Percentiles rank a stretch among this genome's conserved stretches.
Conservation (phyloP, 139 green algal species). For the Eudorina sp. region DNA sequence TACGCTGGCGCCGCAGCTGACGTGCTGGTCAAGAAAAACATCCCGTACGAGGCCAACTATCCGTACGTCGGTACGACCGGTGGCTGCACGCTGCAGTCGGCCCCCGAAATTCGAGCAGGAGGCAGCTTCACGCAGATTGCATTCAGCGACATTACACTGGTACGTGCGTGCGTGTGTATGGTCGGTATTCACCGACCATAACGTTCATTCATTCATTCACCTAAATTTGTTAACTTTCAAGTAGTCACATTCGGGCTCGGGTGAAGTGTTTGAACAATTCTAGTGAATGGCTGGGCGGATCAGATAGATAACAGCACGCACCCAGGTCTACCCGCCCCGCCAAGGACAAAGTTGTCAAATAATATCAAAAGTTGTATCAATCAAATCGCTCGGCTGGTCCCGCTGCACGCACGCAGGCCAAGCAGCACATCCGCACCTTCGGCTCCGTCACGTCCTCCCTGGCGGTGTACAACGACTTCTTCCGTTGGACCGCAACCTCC, state of each 20-base stretch:
- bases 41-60: slow-evolving; percentile 16
- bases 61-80: not conserved
- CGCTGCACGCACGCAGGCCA: too few relatives aligned
- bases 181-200: too few relatives aligned
- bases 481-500: slow-evolving; percentile 87
- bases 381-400: too few relatives aligned
- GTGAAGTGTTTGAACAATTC: too few relatives aligned
- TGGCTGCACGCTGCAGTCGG: not conserved
- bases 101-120: not conserved
- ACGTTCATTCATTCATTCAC: too few relatives aligned
- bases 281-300: too few relatives aligned
- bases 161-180: not conserved
- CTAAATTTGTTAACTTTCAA: too few relatives aligned
- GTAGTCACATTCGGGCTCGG: too few relatives aligned
- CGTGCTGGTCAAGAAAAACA: not conserved
- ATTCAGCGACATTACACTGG: not conserved
- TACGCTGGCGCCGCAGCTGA: not conserved
- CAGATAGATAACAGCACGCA: too few relatives aligned
- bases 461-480: slow-evolving; percentile 80
- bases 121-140: not conserved
- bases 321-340: too few relatives aligned
- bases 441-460: not conserved
- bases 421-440: slow-evolving; percentile 1
- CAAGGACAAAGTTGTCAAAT: too few relatives aligned
- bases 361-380: too few relatives aligned